Percentiles rank a stretch among this genome's conserved stretches.
Conservation (phyloP, 2,329 filamentous ascomycete species). For the Diaporthe nobilis region DNA sequence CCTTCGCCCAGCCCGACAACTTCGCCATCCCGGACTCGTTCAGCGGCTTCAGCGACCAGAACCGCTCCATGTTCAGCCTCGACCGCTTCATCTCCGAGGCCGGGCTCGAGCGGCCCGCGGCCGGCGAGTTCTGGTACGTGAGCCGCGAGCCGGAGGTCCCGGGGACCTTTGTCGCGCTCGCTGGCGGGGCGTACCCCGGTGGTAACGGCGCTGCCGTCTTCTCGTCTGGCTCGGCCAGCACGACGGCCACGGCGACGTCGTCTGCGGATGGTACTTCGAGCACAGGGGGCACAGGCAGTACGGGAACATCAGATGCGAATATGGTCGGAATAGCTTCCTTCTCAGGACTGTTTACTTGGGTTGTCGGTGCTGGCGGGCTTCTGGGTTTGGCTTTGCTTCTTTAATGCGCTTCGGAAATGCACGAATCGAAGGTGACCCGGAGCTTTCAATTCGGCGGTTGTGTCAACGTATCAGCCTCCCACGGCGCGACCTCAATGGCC, state of each 20-base stretch:
- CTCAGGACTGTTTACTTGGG: background rate
- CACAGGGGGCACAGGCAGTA: background rate
- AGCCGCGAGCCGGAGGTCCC: constrained; percentile 31
- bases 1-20: constrained; percentile 36
- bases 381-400: constrained; percentile 1
- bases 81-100: constrained; percentile 35
- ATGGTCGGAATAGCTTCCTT: background rate
- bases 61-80: constrained; percentile 37
- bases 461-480: too few species aligned
- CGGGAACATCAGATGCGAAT: background rate
- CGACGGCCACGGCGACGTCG: constrained; percentile 19
- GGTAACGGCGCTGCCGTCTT: constrained; percentile 38
- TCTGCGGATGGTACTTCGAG: constrained; percentile 1
- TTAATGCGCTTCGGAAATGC: background rate
- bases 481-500: too few species aligned
- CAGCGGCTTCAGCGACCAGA: constrained; percentile 33
- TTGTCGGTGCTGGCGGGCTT: constrained; percentile 1
- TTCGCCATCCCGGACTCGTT: constrained; percentile 34
- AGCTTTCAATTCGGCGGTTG: too few species aligned
- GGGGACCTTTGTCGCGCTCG: constrained; percentile 31
- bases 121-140: constrained; percentile 39
- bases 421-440: too few species aligned
- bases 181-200: constrained; percentile 31
- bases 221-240: background rate
- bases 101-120: constrained; percentile 11